Conservation (phyloP, 306 rosid species). For the Casuarina glauca region DNA sequence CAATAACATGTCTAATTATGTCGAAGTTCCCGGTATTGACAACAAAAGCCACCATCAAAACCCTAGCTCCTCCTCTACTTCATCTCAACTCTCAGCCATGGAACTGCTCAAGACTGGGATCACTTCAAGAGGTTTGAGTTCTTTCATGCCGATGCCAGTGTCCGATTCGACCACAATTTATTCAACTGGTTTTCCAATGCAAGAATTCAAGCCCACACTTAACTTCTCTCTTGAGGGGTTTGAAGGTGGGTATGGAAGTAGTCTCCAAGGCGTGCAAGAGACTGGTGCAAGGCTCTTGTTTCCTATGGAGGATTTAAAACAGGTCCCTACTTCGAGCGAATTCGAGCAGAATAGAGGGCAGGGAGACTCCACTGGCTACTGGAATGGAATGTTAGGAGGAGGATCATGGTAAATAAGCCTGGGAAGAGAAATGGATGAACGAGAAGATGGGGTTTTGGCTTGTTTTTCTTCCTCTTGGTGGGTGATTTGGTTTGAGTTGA, state of each 20-base stretch:
- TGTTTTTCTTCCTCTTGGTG: conserved; percentile 25
- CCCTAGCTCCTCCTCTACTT: conserved; percentile 37
- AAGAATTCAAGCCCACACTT: conserved; percentile 69
- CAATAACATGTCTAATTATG: conserved; percentile 43
- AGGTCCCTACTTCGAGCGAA: conserved; percentile 47
- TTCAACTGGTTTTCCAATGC: conserved; percentile 58
- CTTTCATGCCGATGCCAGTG: conserved; percentile 58
- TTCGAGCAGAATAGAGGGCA: conserved; percentile 56
- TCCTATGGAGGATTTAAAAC: conserved; percentile 74
- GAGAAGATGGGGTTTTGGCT: conserved; percentile 27
- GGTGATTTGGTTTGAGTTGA: conserved; percentile 44
- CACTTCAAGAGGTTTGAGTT: conserved; percentile 57
- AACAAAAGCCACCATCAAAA: conserved; percentile 34
- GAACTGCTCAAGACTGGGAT: conserved; percentile 72
- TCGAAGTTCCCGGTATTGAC: conserved; percentile 41
- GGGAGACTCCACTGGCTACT: conserved; percentile 71
- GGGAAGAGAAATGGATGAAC: not conserved
- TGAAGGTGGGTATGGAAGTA: conserved; percentile 54
- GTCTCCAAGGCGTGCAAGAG: conserved; percentile 57
- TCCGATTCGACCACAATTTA: conserved; percentile 43
- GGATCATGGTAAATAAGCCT: conserved; percentile 74
- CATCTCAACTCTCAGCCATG: conserved; percentile 57
- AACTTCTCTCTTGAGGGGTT: conserved; percentile 71
- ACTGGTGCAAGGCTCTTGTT: conserved; percentile 77
- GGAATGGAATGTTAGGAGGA: conserved; percentile 94